Evolutionary conservation across 345 rosid genomes (phyloP), one percentile per base, ranked within the genome.

Genomic region (Toxicodendron radicans): DNA sequence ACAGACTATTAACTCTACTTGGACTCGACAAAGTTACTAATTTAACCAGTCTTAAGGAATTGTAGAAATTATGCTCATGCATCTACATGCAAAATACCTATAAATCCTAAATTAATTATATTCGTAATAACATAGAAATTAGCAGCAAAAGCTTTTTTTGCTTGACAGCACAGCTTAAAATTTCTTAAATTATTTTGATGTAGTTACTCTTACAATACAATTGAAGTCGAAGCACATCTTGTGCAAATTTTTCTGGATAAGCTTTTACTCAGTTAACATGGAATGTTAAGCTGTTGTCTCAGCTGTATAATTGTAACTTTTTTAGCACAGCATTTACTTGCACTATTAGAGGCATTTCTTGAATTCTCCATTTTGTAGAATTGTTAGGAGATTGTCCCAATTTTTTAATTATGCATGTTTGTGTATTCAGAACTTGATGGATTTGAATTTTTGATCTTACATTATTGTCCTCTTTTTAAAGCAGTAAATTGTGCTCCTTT

Each of bases 31-130:
- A 1, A 27, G 30, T 51, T 49, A 2, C 3, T n/a, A 1, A 65
- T 11, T 48, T 13, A 11, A 9, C 51, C 10, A 49, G 51, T 53
- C 33, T 20, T 10, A 1, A n/a, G 61, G 51, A 56, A 43, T 56
- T 69, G 62, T 35, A 33, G 51, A 68, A 35, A 54, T 56, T 13
- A 35, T 56, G 35, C 32, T 33, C 56, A 69, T 69, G 59, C 41
- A 12, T 5, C 17, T 35, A 7, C 4, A 56, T 38, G 35, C 23
- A 27, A 9, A 49, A 24, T 17, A 27, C 24, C 49, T n/a, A 56
- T 54, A 38, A 21, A 8, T 68, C 13, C 5, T 16, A 49, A 66
- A 46, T 24, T 43, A 66, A 46, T 46, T 23, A 35, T 33, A 54
- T 17, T 43, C 11, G 33, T 12, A 57, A 23, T 70, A 27, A 23